A percentile compares a stretch with the other conserved stretches of the same genome.
These are phyloP conservation scores for Coemansia sp. DNA, from an alignment of 192 early-diverging fungal genomes.

Conservation along the genomic window DNA sequence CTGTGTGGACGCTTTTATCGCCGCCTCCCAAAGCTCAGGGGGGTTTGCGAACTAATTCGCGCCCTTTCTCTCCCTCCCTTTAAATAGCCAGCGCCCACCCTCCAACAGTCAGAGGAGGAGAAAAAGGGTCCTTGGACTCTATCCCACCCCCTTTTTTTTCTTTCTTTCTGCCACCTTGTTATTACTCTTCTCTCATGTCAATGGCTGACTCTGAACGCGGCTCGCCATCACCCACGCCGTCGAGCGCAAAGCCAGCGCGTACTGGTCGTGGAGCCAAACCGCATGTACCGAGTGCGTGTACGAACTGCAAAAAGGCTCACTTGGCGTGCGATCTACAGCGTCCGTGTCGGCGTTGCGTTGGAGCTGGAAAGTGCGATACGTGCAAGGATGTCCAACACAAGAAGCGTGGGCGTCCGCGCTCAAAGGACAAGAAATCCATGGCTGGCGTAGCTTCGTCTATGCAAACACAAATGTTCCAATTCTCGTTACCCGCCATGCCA, in stretches of 20 bases:
- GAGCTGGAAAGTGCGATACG: slow-evolving; percentile 72
- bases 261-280: slow-evolving; percentile 58
- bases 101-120: neutral
- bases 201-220: slow-evolving; percentile 4
- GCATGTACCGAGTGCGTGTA: slow-evolving; percentile 88
- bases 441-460: slow-evolving; percentile 26
- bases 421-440: slow-evolving; percentile 62
- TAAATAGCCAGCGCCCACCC: slow-evolving; percentile 6
- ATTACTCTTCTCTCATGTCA: neutral
- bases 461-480: slow-evolving; percentile 58
- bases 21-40: neutral
- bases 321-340: slow-evolving; percentile 87
- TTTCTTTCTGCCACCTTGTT: neutral
- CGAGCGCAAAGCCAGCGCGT: slow-evolving; percentile 17
- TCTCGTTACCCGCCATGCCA: slow-evolving; percentile 33
- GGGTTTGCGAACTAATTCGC: neutral
- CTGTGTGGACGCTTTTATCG: slow-evolving; percentile 4
- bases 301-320: slow-evolving; percentile 87
- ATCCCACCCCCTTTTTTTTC: neutral
- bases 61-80: neutral
- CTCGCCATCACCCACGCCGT: neutral
- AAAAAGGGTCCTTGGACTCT: neutral
- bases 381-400: slow-evolving; percentile 92
- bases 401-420: slow-evolving; percentile 81
- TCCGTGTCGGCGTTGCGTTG: slow-evolving; percentile 81